phyloP scores from a whole-genome alignment of 352 stramenopile genomes.

The Phytophthora sojae region DNA sequence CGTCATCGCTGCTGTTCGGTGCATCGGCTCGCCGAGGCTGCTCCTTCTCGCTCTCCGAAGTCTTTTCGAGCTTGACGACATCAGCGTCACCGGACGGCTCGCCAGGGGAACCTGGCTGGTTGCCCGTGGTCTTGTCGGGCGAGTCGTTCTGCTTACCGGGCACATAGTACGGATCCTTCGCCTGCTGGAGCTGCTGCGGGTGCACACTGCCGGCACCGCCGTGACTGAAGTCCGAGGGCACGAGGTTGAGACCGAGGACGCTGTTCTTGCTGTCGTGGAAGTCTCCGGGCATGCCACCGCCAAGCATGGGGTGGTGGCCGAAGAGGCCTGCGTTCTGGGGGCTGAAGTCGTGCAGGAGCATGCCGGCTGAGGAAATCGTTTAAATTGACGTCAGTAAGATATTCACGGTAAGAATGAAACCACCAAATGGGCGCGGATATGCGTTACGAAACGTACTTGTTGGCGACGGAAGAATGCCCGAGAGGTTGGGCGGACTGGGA shows the following conservation, averaged over 20 bases:
- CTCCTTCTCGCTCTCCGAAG: slow-evolving; percentile 11
- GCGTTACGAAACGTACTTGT: slow-evolving; percentile 63
- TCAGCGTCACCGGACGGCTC: slow-evolving; percentile 16
- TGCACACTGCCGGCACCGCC: slow-evolving; percentile 26
- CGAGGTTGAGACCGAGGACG: slow-evolving; percentile 66
- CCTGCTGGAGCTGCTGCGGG: slow-evolving; percentile 46
- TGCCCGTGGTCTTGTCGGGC: slow-evolving; percentile 41
- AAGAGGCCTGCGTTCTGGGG: slow-evolving; percentile 61
- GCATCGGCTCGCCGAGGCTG: slow-evolving; percentile 20
- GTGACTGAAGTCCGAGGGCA: slow-evolving; percentile 70
- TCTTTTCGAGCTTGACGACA: slow-evolving; percentile 32
- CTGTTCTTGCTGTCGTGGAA: slow-evolving; percentile 65
- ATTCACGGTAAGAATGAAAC: slow-evolving; percentile 1
- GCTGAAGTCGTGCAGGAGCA: slow-evolving; percentile 85
- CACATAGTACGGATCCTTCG: slow-evolving; percentile 50
- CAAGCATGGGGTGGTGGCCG: slow-evolving; percentile 53
- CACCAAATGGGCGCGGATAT: not conserved
- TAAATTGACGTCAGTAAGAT: slow-evolving; percentile 22
- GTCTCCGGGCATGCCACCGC: slow-evolving; percentile 30
- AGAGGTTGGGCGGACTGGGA: slow-evolving; percentile 76
- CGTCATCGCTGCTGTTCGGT: slow-evolving; percentile 17
- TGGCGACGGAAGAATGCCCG: slow-evolving; percentile 77
- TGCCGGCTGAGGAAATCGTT: slow-evolving; percentile 49
- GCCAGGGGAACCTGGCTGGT: slow-evolving; percentile 36
- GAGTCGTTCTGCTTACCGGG: slow-evolving; percentile 36